Percentiles rank a stretch among this genome's conserved stretches.
These are phyloP conservation scores for Rhodotorula graminis DNA, from an alignment of 768 basidiomycete genomes.

Conservation along the genomic window DNA sequence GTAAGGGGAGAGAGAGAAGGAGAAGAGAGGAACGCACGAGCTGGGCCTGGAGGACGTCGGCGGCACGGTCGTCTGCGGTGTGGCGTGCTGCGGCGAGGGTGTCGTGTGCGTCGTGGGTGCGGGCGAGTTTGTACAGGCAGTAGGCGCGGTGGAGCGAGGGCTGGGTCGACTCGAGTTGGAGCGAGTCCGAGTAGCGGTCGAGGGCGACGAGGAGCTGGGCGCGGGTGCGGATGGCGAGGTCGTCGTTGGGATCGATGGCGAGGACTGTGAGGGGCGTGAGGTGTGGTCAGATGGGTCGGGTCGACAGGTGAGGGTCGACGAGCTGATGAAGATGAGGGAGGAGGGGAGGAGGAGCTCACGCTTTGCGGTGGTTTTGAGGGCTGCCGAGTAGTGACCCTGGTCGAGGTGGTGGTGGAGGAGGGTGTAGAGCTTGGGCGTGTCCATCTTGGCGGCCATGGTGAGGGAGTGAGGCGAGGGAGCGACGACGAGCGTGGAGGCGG, in stretches of 20 bases:
- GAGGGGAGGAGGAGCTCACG: slow-evolving; percentile 43
- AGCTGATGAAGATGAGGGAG: background rate
- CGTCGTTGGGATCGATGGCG: slow-evolving; percentile 41
- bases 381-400: slow-evolving; percentile 45
- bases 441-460: too few species aligned
- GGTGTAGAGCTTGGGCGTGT: slow-evolving; percentile 12
- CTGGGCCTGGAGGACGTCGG: slow-evolving; percentile 49
- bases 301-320: background rate
- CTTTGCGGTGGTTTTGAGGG: slow-evolving; percentile 47
- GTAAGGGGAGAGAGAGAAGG: background rate
- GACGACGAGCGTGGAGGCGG: too few species aligned
- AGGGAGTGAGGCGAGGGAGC: background rate
- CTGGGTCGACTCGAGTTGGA: slow-evolving; percentile 37
- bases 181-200: slow-evolving; percentile 46
- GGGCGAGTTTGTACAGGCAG: slow-evolving; percentile 48
- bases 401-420: slow-evolving; percentile 48
- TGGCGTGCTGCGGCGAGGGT: slow-evolving; percentile 40
- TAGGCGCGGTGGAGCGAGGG: slow-evolving; percentile 47
- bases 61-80: slow-evolving; percentile 40
- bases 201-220: slow-evolving; percentile 50
- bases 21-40: slow-evolving; percentile 45
- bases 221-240: slow-evolving; percentile 45
- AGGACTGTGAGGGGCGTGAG: slow-evolving; percentile 43
- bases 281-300: background rate
- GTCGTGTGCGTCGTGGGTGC: slow-evolving; percentile 45